Percentiles rank a stretch among this genome's conserved stretches.
phyloP scores from a whole-genome alignment of 2,329 filamentous ascomycete genomes.

The Cladosporium sp. region DNA sequence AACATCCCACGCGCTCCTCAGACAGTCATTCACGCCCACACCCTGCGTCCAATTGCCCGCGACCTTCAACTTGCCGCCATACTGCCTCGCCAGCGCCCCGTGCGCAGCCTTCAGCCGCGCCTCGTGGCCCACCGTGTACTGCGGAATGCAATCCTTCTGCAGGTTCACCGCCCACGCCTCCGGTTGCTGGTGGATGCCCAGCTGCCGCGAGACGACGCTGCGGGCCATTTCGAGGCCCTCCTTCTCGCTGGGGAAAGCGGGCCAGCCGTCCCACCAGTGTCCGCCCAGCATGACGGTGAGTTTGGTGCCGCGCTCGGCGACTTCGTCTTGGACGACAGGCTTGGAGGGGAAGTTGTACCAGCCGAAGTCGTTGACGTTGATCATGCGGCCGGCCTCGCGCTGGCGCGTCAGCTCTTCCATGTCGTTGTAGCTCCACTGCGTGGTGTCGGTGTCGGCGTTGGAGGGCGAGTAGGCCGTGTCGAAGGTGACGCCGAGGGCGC shows the following conservation, averaged over 20 bases:
- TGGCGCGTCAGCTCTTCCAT: constrained; percentile 28
- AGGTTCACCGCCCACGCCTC: constrained; percentile 61
- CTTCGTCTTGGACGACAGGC: constrained; percentile 35
- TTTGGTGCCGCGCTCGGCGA: constrained; percentile 66
- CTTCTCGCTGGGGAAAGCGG: constrained; percentile 61
- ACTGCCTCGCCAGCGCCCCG: constrained; percentile 55
- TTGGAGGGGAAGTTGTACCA: constrained; percentile 36
- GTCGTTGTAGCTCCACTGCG: constrained; percentile 28
- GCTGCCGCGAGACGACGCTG: constrained; percentile 68
- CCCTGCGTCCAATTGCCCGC: constrained; percentile 51
- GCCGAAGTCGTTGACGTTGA: constrained; percentile 37
- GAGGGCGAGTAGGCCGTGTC: constrained; percentile 62
- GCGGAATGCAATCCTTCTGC: constrained; percentile 77
- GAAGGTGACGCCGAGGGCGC: constrained; percentile 87
- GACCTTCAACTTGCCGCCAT: constrained; percentile 65
- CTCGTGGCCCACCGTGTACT: constrained; percentile 80
- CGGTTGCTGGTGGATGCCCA: constrained; percentile 67
- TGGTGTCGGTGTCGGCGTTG: constrained; percentile 26
- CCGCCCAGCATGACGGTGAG: constrained; percentile 93
- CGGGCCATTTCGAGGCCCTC: constrained; percentile 71
- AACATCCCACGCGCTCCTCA: constrained; percentile 58
- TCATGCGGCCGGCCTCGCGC: constrained; percentile 28
- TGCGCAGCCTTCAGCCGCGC: constrained; percentile 60
- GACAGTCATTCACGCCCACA: constrained; percentile 52
- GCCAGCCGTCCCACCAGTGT: constrained; percentile 78